These are phyloP conservation scores for Dendrocalamus latiflorus DNA, from an alignment of 202 grass and related monocot genomes.

Conservation along the genomic window DNA sequence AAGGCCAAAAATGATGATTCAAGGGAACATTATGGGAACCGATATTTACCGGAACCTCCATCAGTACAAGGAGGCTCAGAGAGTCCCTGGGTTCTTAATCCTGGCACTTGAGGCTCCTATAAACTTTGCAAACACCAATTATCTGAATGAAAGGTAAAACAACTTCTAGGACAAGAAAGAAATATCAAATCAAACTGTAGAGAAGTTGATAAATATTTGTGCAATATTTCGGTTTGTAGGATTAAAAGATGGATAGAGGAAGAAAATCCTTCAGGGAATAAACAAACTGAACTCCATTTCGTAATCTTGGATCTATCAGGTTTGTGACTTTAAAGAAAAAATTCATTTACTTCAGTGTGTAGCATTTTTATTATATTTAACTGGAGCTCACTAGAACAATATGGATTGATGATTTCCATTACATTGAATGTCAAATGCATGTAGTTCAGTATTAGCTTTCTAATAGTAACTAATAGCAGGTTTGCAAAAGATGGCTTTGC, in stretches of 20 bases:
- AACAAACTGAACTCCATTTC: slow-evolving; percentile 48
- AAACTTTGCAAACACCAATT: slow-evolving; percentile 89
- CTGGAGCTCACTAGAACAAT: neutral
- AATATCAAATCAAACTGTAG: neutral
- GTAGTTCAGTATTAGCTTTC: neutral
- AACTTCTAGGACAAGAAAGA: neutral
- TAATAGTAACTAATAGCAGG: neutral
- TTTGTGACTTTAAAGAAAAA: slow-evolving; percentile 7
- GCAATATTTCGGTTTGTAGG: slow-evolving; percentile 31
- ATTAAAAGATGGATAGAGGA: slow-evolving; percentile 89
- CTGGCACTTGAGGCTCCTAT: slow-evolving; percentile 84
- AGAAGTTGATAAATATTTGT: neutral
- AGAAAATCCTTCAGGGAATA: slow-evolving; percentile 45
- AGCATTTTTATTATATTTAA: neutral
- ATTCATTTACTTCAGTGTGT: neutral
- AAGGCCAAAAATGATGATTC: slow-evolving; percentile 66
- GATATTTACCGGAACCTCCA: slow-evolving; percentile 75
- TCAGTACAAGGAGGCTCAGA: slow-evolving; percentile 88
- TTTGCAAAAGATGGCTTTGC: neutral
- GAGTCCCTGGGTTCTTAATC: slow-evolving; percentile 81
- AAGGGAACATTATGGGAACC: slow-evolving; percentile 77
- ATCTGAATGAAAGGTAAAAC: slow-evolving; percentile 87
- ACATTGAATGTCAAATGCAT: neutral
- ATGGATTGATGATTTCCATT: neutral
- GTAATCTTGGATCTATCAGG: slow-evolving; percentile 81